phyloP scores from a whole-genome alignment of 2,329 filamentous ascomycete genomes.

The Atkinsonella hypoxylon region DNA sequence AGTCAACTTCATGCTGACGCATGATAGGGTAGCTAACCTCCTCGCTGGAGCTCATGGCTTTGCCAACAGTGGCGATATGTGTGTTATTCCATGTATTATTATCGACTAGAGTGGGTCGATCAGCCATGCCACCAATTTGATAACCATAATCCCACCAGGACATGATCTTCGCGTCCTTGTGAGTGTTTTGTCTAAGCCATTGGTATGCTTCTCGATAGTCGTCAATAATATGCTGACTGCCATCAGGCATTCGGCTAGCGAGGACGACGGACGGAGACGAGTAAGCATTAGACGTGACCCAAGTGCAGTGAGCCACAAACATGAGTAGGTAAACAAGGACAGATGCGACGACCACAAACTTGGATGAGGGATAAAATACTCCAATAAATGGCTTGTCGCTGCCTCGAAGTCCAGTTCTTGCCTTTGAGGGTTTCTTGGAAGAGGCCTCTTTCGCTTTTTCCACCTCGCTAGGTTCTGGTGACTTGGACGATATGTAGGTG shows the following conservation, averaged over 20 bases:
- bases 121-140: slow-evolving; percentile 98
- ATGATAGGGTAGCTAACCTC: slow-evolving; percentile 98
- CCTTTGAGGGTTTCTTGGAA: slow-evolving; percentile 44
- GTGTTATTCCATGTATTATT: slow-evolving; percentile 99
- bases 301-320: slow-evolving; percentile 96
- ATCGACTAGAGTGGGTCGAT: slow-evolving; percentile 91
- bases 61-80: slow-evolving; percentile 96
- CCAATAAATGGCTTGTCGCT: slow-evolving; percentile 65
- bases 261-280: slow-evolving; percentile 95
- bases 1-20: slow-evolving; percentile 96
- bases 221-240: slow-evolving; percentile 96
- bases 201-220: slow-evolving; percentile 99
- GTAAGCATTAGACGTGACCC: slow-evolving; percentile 98
- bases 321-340: slow-evolving; percentile 74
- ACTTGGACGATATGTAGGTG: slow-evolving; percentile 60
- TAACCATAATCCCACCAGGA: slow-evolving; percentile 99
- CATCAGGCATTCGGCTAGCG: slow-evolving; percentile 83
- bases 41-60: slow-evolving; percentile 95
- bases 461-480: slow-evolving; percentile 42
- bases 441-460: slow-evolving; percentile 34
- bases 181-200: slow-evolving; percentile 96
- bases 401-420: slow-evolving; percentile 47
- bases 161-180: slow-evolving; percentile 94
- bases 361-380: slow-evolving; percentile 71
- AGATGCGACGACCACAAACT: slow-evolving; percentile 60